phyloP scores from a whole-genome alignment of 2,329 filamentous ascomycete species.

The Alternaria burnsii region DNA sequence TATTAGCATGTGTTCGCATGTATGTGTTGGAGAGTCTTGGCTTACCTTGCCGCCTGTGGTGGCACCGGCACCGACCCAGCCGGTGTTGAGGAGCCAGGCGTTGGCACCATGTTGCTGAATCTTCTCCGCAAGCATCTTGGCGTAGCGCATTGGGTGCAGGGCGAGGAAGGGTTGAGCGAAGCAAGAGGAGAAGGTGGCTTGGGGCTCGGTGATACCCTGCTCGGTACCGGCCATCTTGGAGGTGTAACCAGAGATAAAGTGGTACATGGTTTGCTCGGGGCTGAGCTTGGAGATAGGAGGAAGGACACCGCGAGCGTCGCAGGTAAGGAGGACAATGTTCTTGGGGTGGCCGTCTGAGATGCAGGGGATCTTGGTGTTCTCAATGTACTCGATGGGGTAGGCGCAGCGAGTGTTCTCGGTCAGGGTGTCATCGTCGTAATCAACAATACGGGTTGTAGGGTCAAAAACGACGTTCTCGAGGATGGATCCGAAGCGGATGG shows the following conservation, averaged over 20 bases:
- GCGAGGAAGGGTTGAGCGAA: conserved; percentile 99
- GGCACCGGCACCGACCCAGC: conserved; percentile 92
- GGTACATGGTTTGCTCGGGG: conserved; percentile 98
- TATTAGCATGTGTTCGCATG: conserved; percentile 47
- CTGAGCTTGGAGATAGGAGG: conserved; percentile 97
- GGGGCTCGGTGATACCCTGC: conserved; percentile 94
- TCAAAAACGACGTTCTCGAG: conserved; percentile 99
- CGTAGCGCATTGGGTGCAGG: conserved; percentile 98
- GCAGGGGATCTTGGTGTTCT: conserved; percentile 98
- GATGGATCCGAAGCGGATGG: conserved; percentile 96
- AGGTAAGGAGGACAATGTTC: conserved; percentile 98
- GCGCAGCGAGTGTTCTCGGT: conserved; percentile 99
- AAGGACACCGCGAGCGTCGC: conserved; percentile 95
- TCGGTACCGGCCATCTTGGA: conserved; percentile 99
- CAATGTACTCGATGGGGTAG: conserved; percentile 99
- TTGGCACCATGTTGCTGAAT: conserved; percentile 94
- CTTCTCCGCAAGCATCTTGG: conserved; percentile 98
- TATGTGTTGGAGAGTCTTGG: conserved; percentile 13
- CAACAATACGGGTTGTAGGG: conserved; percentile 84
- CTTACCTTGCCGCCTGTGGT: conserved; percentile 73
- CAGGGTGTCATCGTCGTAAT: conserved; percentile 94
- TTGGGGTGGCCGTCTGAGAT: conserved; percentile 84
- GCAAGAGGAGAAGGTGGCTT: conserved; percentile 98
- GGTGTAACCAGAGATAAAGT: conserved; percentile 99
- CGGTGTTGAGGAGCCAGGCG: conserved; percentile 98